Conservation (phyloP, 371 early-diverging fungal genomes). For the Blastocladiella emersonii region DNA sequence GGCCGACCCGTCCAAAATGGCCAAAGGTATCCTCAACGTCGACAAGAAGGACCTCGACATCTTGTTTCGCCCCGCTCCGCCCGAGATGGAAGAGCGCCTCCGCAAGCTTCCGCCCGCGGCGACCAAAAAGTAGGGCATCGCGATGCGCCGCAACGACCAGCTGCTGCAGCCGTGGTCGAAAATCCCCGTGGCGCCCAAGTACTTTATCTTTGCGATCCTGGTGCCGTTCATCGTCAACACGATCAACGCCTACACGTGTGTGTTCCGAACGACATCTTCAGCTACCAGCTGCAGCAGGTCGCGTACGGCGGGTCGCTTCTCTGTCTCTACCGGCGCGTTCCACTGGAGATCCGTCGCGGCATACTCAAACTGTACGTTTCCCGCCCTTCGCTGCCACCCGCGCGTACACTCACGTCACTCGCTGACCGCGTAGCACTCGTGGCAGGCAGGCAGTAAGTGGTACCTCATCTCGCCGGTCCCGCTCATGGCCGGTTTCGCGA, state of each 20-base stretch:
- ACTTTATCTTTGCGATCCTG: conserved; percentile 5
- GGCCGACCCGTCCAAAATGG: no score
- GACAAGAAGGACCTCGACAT: no score
- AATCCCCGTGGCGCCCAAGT: background rate
- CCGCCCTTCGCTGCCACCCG: no score
- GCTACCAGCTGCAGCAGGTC: conserved; percentile 1
- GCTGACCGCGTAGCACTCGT: no score
- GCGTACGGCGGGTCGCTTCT: conserved; percentile 7
- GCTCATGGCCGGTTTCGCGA: background rate
- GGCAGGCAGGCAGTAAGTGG: background rate
- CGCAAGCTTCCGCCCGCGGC: no score
- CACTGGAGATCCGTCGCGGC: conserved; percentile 9
- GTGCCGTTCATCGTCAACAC: conserved; percentile 3
- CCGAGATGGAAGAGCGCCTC: no score
- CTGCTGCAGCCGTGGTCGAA: background rate
- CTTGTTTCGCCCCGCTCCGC: no score
- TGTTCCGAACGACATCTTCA: background rate
- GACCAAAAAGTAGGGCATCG: no score
- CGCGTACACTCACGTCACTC: no score
- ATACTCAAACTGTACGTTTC: background rate
- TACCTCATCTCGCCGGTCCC: conserved; percentile 5
- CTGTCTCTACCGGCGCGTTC: conserved; percentile 6
- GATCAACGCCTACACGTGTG: conserved; percentile 2
- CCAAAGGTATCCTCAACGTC: no score
- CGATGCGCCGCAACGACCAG: no score